Evolutionary conservation across 805 yeast genomes (phyloP), one percentile per base, ranked within the genome.

Genomic region (Hanseniaspora osmophila): DNA sequence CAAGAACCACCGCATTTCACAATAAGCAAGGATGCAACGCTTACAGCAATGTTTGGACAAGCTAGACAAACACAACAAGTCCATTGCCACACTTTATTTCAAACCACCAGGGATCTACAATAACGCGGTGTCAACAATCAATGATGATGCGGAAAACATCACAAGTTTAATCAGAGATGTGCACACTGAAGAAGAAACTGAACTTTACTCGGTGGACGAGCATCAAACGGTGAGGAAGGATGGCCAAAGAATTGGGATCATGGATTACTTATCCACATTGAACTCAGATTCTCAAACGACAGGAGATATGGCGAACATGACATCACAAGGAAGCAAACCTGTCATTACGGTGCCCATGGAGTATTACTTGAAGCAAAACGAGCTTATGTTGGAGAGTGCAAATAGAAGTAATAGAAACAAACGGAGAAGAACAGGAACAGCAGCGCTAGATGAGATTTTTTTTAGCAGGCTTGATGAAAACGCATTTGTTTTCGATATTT

Each of bases 101-200:
- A 59, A 68, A 17, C 67, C 71, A 0, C 75, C 83, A 0, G 84
- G 85, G 0, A 70, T 77, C 3, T 80, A 80, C 58, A 75, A 81
- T 37, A 80, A 80, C 53, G 80, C 86, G 2, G 62, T 78, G 15
- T 66, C 76, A 10, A 61, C 48, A 19, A 45, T 46, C 6, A 49
- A 50, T 13, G 49, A 47, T 13, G 48, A 47, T 40, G 51, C 55
- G 29, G 51, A 50, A 29, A 47, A 53, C 27, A 77, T 78, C 47
- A 75, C 79, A 2, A 62, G 68, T 17, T 61, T 80, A n/a, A 61
- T 80, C 17, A 67, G 80, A 51, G 86, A 80, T 57, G 76, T 81
- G 2, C 73, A 74, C 33, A 58, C 54, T 0, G 67, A 69, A 35
- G 83, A 78, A 51, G 72, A 64, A 33, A 49, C 54, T 1, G 63